Evolutionary conservation across 495 filamentous ascomycete species (phyloP).

Genomic region (Pyronema omphalodes): DNA sequence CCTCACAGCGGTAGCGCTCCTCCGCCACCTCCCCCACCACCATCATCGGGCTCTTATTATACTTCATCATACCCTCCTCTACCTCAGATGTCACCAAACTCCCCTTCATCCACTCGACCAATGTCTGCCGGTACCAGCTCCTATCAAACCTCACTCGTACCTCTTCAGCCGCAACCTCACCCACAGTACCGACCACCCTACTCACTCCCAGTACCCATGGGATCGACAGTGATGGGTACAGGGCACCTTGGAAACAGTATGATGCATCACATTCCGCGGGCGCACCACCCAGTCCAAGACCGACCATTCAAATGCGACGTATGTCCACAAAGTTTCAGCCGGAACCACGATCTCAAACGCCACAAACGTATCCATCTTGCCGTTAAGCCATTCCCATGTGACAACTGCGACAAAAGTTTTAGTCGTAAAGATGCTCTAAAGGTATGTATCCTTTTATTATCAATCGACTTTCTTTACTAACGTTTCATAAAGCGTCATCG

Average conservation of each 20-base stretch:
- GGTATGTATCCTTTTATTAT: constrained; percentile 34
- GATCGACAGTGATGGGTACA: constrained; percentile 14
- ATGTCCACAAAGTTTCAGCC: constrained; percentile 84
- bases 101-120: constrained; percentile 9
- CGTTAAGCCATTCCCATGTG: constrained; percentile 88
- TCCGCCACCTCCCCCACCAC: constrained; percentile 19
- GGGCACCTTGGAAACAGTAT: constrained; percentile 16
- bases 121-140: neutral
- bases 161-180: constrained; percentile 19
- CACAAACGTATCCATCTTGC: constrained; percentile 90
- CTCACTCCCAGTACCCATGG: constrained; percentile 15
- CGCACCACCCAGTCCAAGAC: constrained; percentile 35
- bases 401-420: constrained; percentile 88
- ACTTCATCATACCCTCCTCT: constrained; percentile 22
- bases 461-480: constrained; percentile 19
- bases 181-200: constrained; percentile 20
- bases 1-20: constrained; percentile 16
- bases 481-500: constrained; percentile 55
- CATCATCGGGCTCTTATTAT: constrained; percentile 11
- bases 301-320: constrained; percentile 88
- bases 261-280: constrained; percentile 28
- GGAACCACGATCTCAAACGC: constrained; percentile 91
- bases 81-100: constrained; percentile 15
- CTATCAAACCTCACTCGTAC: constrained; percentile 14
- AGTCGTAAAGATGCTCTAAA: constrained; percentile 93